These are phyloP conservation scores for Xylaria cubensis DNA, from an alignment of 495 filamentous ascomycete genomes.

Conservation along the genomic window DNA sequence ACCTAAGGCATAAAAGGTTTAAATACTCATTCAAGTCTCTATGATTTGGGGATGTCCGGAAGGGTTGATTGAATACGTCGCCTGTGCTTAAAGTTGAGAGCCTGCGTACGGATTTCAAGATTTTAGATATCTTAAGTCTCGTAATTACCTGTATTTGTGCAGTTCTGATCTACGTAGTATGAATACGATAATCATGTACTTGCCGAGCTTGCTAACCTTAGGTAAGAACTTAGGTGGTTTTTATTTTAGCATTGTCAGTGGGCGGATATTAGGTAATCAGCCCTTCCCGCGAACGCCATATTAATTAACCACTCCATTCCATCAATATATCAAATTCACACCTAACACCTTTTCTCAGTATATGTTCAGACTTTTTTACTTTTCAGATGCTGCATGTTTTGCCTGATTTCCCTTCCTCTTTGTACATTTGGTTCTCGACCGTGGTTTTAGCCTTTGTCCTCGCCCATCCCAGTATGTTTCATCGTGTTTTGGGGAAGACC, in stretches of 20 bases:
- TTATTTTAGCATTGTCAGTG: no score
- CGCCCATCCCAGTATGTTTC: neutral
- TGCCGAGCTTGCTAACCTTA: no score
- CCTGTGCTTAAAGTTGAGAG: neutral
- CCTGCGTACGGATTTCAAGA: neutral
- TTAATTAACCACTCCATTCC: neutral
- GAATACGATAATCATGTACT: no score
- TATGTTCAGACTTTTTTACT: neutral
- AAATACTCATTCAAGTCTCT: neutral
- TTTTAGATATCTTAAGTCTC: no score
- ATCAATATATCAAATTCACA: neutral
- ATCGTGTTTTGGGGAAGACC: neutral
- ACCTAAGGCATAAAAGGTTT: neutral
- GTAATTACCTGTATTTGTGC: no score
- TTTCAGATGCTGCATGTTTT: neutral
- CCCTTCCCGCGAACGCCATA: neutral
- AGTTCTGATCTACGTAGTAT: no score
- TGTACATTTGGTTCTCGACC: neutral
- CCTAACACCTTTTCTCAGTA: neutral
- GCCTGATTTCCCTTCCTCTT: neutral
- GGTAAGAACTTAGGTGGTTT: no score
- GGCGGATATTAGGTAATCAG: neutral
- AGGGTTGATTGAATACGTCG: neutral
- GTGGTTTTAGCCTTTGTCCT: neutral
- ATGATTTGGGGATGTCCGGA: neutral